These are phyloP conservation scores for Sclerotinia sclerotiorum DNA, from an alignment of 2,329 filamentous ascomycete genomes.

Conservation along the genomic window DNA sequence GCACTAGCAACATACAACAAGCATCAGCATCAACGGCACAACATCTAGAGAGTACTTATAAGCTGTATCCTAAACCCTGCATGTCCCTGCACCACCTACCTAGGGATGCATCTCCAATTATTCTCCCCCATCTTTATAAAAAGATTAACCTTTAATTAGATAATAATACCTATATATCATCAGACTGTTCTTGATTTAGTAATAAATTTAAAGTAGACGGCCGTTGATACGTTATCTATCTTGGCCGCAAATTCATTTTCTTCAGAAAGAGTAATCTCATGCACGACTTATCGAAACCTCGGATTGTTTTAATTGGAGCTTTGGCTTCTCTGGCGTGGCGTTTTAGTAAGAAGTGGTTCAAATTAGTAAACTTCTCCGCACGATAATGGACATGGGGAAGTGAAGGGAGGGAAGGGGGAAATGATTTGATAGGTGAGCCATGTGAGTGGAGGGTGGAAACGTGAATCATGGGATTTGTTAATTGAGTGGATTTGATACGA, in stretches of 20 bases:
- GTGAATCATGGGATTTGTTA: background rate
- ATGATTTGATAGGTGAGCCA: background rate
- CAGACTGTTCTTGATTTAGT: background rate
- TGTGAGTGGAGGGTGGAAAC: background rate
- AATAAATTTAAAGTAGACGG: background rate
- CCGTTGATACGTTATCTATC: slow-evolving; percentile 9
- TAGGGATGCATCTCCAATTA: background rate
- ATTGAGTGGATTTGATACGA: background rate
- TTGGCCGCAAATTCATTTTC: background rate
- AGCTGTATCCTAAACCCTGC: background rate
- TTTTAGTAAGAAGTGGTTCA: background rate
- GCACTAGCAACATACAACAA: background rate
- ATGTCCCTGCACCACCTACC: background rate
- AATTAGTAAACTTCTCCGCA: slow-evolving; percentile 9
- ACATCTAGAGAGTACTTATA: background rate
- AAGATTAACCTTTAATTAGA: background rate
- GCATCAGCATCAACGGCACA: background rate
- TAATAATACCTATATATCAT: background rate
- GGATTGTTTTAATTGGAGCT: background rate
- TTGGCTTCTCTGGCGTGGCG: background rate
- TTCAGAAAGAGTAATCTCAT: background rate
- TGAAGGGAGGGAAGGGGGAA: no score
- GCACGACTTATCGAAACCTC: slow-evolving; percentile 2
- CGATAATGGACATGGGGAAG: slow-evolving; percentile 1
- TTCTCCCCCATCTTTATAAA: background rate